Percentiles rank a stretch among this genome's conserved stretches.
These are phyloP conservation scores for Paramecium sexaurelia DNA, from an alignment of 73 alveolate species.

Conservation along the genomic window DNA sequence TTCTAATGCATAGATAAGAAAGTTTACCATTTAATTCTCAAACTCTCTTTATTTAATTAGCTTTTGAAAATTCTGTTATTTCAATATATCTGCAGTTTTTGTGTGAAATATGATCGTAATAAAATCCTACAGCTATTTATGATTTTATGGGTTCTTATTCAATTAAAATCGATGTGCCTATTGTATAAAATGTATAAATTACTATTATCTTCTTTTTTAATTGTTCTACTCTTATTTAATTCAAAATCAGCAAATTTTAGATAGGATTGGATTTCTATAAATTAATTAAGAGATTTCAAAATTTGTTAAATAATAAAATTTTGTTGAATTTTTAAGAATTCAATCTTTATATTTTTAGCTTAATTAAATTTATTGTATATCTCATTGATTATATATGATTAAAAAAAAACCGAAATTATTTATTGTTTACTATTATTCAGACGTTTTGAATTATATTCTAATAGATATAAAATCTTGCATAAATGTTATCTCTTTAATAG, in stretches of 20 bases:
- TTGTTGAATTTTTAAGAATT: slow-evolving; percentile 91
- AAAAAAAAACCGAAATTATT: too few species aligned
- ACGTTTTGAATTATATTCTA: slow-evolving; percentile 96
- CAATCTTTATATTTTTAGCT: too few species aligned
- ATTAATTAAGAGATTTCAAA: slow-evolving; percentile 91
- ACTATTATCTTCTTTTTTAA: slow-evolving; percentile 74
- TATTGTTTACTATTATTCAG: too few species aligned
- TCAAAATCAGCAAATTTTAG: slow-evolving; percentile 94
- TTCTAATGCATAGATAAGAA: slow-evolving; percentile 77
- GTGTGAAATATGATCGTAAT: slow-evolving; percentile 90
- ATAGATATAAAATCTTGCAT: slow-evolving; percentile 87
- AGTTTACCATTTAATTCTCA: slow-evolving; percentile 90
- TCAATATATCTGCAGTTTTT: slow-evolving; percentile 96
- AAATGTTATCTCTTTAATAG: slow-evolving; percentile 90
- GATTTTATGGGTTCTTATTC: slow-evolving; percentile 97
- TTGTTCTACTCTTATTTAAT: slow-evolving; percentile 83
- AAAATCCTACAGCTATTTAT: slow-evolving; percentile 95
- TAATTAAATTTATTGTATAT: too few species aligned
- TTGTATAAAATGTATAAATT: neutral
- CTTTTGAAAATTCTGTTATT: slow-evolving; percentile 90
- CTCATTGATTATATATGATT: too few species aligned
- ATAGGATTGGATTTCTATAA: too few species aligned
- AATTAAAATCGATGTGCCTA: slow-evolving; percentile 78
- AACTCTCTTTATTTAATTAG: slow-evolving; percentile 81
- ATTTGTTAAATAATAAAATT: slow-evolving; percentile 94